Percentiles rank a stretch among this genome's conserved stretches.
phyloP scores from a whole-genome alignment of 2,329 filamentous ascomycete genomes.

The Epichloe elymi region DNA sequence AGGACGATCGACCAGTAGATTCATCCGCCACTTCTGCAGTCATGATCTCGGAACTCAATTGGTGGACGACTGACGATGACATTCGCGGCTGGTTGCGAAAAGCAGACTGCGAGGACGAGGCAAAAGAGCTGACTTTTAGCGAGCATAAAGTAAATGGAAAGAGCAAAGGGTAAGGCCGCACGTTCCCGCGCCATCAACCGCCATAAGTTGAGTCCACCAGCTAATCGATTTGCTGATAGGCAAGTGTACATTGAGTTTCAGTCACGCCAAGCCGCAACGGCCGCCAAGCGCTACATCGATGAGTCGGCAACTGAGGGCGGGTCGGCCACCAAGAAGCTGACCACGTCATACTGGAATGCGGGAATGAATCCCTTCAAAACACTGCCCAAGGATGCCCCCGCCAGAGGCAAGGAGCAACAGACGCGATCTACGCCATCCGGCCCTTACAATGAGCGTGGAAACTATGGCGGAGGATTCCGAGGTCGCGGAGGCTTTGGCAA shows the following conservation, averaged over 20 bases:
- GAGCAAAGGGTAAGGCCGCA: slow-evolving; percentile 69
- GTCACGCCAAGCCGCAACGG: slow-evolving; percentile 72
- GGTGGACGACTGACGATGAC: slow-evolving; percentile 96
- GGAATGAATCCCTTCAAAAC: slow-evolving; percentile 81
- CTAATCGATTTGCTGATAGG: slow-evolving; percentile 19
- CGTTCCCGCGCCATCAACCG: too few relatives aligned
- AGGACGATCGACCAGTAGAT: slow-evolving; percentile 46
- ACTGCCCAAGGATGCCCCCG: slow-evolving; percentile 72
- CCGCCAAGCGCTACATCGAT: slow-evolving; percentile 72
- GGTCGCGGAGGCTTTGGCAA: slow-evolving; percentile 34
- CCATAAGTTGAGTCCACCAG: background rate
- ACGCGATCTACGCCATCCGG: slow-evolving; percentile 40
- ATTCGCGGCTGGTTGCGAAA: slow-evolving; percentile 75
- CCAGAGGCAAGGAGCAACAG: slow-evolving; percentile 44
- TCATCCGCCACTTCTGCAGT: slow-evolving; percentile 54
- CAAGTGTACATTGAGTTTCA: slow-evolving; percentile 78
- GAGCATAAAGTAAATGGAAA: slow-evolving; percentile 99
- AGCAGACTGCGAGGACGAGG: slow-evolving; percentile 67
- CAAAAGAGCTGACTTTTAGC: slow-evolving; percentile 90
- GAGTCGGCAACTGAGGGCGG: slow-evolving; percentile 38
- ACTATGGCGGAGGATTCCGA: slow-evolving; percentile 36
- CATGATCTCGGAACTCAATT: slow-evolving; percentile 79
- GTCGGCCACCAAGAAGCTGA: slow-evolving; percentile 52
- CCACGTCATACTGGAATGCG: slow-evolving; percentile 62
- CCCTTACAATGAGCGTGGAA: slow-evolving; percentile 32